A percentile compares a stretch with the other conserved stretches of the same genome.
Evolutionary conservation across 2,329 filamentous ascomycete species (phyloP).

Genomic region (Apiospora malaysiana): DNA sequence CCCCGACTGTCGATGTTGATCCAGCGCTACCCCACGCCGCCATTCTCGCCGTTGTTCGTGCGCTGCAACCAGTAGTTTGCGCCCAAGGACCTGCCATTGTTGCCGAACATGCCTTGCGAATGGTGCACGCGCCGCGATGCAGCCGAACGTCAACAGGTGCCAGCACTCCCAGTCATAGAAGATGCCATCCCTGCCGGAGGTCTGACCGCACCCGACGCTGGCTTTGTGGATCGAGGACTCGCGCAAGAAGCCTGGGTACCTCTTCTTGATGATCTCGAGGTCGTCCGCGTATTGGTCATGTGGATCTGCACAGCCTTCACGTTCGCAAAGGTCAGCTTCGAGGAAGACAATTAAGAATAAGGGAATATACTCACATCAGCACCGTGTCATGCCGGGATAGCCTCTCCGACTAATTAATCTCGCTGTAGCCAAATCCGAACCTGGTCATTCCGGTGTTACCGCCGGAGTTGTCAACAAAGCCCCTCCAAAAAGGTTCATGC

Average conservation of each 20-base stretch:
- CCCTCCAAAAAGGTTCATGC: slow-evolving; percentile 72
- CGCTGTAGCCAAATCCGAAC: slow-evolving; percentile 74
- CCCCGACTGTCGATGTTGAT: slow-evolving; percentile 60
- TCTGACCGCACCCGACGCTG: slow-evolving; percentile 63
- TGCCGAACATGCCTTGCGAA: slow-evolving; percentile 75
- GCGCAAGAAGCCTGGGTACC: slow-evolving; percentile 71
- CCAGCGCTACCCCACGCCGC: slow-evolving; percentile 27
- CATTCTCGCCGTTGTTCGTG: slow-evolving; percentile 18
- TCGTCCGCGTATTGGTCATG: slow-evolving; percentile 80
- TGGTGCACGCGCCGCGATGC: slow-evolving; percentile 70
- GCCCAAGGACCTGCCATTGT: slow-evolving; percentile 67
- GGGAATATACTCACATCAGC: slow-evolving; percentile 49
- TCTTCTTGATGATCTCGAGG: slow-evolving; percentile 70
- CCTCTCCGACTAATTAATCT: slow-evolving; percentile 75
- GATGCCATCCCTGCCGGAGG: slow-evolving; percentile 70
- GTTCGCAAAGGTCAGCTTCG: background rate
- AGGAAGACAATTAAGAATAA: background rate
- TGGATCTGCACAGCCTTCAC: slow-evolving; percentile 67
- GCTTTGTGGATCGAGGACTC: slow-evolving; percentile 65
- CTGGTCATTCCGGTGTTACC: slow-evolving; percentile 25
- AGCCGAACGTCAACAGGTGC: slow-evolving; percentile 71
- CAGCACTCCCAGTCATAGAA: slow-evolving; percentile 75
- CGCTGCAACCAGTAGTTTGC: slow-evolving; percentile 54
- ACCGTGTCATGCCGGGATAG: slow-evolving; percentile 69
- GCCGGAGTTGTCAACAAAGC: slow-evolving; percentile 73